phyloP scores from a whole-genome alignment of 2,329 filamentous ascomycete genomes.

The Epichloe sibirici region DNA sequence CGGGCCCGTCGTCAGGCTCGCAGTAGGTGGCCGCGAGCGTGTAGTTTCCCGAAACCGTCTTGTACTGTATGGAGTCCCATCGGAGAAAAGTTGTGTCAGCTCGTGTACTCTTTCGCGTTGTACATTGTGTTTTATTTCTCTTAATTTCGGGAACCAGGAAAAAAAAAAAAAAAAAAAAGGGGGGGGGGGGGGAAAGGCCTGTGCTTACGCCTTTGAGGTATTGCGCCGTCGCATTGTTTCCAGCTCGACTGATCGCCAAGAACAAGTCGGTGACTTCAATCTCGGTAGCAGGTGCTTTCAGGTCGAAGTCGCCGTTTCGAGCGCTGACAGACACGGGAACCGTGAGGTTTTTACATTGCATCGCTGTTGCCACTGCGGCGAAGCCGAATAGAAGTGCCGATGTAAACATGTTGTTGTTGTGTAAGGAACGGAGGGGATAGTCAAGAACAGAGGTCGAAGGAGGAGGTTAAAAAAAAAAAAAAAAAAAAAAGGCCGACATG shows the following conservation, averaged over 20 bases:
- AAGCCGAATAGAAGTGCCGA: constrained; percentile 13
- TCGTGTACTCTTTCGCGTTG: no score
- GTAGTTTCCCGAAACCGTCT: constrained; percentile 40
- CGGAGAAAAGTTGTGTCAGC: neutral
- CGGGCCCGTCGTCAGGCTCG: constrained; percentile 34
- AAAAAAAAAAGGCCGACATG: neutral
- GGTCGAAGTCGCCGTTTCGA: constrained; percentile 39
- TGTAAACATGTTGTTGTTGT: constrained; percentile 10
- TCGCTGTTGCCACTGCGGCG: constrained; percentile 18
- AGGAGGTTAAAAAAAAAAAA: neutral
- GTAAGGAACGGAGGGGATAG: no score
- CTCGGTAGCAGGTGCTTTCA: constrained; percentile 35
- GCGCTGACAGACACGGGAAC: constrained; percentile 43
- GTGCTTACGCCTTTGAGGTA: constrained; percentile 29
- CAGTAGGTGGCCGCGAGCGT: constrained; percentile 50
- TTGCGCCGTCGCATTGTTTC: constrained; percentile 34
- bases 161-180: neutral
- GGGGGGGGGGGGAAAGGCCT: neutral
- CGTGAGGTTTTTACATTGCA: constrained; percentile 35
- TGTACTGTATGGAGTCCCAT: constrained; percentile 23
- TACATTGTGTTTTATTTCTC: no score
- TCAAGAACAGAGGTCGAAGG: neutral
- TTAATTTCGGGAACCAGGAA: no score
- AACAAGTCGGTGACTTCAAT: constrained; percentile 46
- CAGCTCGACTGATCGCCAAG: constrained; percentile 34